Percentiles rank a stretch among this genome's conserved stretches.
These are phyloP conservation scores for Flaveria bidentis DNA, from an alignment of 129 eudicot genomes.

Conservation along the genomic window DNA sequence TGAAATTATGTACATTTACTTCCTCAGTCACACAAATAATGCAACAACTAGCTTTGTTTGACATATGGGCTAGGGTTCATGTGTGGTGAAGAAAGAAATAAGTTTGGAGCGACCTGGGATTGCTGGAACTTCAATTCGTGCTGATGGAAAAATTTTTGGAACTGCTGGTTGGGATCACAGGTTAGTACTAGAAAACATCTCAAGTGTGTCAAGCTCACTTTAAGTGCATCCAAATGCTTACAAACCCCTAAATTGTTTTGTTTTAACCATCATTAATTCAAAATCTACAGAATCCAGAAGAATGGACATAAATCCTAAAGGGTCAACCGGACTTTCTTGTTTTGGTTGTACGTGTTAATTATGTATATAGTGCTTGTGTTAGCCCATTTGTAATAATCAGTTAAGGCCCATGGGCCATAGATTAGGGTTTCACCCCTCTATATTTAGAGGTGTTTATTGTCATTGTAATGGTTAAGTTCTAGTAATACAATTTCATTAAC, in stretches of 20 bases:
- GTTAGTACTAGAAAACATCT: constrained; percentile 29
- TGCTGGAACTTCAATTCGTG: constrained; percentile 63
- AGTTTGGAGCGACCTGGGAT: constrained; percentile 82
- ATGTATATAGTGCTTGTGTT: too few species aligned
- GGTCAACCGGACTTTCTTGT: neutral
- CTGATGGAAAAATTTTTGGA: constrained; percentile 76
- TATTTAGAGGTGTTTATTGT: too few species aligned
- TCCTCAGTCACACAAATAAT: neutral
- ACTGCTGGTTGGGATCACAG: constrained; percentile 97
- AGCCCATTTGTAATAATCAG: too few species aligned
- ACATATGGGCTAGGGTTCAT: constrained; percentile 49
- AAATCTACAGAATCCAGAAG: neutral
- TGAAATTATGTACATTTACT: neutral
- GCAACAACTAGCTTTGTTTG: neutral
- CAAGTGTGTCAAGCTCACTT: too few species aligned
- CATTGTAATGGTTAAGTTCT: too few species aligned
- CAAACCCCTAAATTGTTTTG: neutral
- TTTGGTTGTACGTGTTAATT: too few species aligned
- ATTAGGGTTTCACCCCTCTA: too few species aligned
- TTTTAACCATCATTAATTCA: neutral
- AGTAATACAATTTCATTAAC: too few species aligned
- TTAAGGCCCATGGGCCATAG: too few species aligned
- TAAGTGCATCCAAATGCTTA: too few species aligned
- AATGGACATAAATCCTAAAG: neutral
- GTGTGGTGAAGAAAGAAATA: constrained; percentile 78